These are phyloP conservation scores for Monilinia fructicola DNA, from an alignment of 2,329 filamentous ascomycete genomes.

Conservation along the genomic window DNA sequence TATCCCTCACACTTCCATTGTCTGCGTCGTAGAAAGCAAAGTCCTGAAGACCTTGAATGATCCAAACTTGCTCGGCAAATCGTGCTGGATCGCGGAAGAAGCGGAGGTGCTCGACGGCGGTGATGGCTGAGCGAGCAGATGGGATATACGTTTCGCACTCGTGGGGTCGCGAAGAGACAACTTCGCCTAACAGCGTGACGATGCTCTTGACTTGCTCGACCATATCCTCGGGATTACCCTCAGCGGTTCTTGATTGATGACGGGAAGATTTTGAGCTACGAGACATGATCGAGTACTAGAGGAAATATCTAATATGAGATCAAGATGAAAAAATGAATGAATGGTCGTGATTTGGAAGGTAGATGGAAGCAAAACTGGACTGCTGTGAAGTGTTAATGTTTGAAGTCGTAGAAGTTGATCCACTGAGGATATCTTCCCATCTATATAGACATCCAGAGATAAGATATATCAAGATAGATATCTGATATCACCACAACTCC, in stretches of 20 bases:
- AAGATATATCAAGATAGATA: slow-evolving; percentile 14
- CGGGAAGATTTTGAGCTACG: slow-evolving; percentile 34
- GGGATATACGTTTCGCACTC: slow-evolving; percentile 41
- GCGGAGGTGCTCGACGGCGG: slow-evolving; percentile 43
- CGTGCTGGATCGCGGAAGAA: slow-evolving; percentile 43
- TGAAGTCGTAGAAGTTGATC: background rate
- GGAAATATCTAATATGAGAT: background rate
- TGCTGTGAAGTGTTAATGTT: background rate
- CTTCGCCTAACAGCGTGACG: slow-evolving; percentile 34
- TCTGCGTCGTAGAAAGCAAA: slow-evolving; percentile 52
- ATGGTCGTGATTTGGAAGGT: background rate
- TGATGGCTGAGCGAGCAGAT: slow-evolving; percentile 44
- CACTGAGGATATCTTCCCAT: background rate
- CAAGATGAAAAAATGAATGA: background rate
- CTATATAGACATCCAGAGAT: slow-evolving; percentile 16
- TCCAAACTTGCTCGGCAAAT: slow-evolving; percentile 44
- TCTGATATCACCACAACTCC: background rate
- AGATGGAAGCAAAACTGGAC: background rate
- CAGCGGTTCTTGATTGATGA: slow-evolving; percentile 29
- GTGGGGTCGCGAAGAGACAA: slow-evolving; percentile 31
- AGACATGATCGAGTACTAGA: slow-evolving; percentile 24
- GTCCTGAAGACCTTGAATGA: slow-evolving; percentile 48
- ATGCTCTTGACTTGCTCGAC: slow-evolving; percentile 37
- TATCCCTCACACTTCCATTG: slow-evolving; percentile 46
- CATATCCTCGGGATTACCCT: slow-evolving; percentile 31